These are phyloP conservation scores for Magnolia kwangsiensis DNA, from an alignment of 164 flowering plant species.

Conservation along the genomic window DNA sequence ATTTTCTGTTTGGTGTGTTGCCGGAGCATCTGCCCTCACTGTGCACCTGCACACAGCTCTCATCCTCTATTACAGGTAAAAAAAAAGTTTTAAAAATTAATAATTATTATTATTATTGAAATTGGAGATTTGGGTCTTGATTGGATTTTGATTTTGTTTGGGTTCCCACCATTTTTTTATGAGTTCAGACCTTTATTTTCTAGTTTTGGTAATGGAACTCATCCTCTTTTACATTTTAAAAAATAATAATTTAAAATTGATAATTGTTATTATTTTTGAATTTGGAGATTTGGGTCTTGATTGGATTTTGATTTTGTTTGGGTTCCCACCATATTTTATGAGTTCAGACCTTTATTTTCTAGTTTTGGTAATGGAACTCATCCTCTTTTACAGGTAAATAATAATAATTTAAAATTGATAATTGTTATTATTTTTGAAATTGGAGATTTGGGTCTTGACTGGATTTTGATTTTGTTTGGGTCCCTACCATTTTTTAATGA, in stretches of 20 bases:
- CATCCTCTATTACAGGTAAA: conserved; percentile 45
- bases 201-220: not conserved
- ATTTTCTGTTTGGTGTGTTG: conserved; percentile 51
- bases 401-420: not conserved
- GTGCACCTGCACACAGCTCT: conserved; percentile 36
- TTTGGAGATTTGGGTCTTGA: not conserved
- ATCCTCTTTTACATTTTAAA: not conserved
- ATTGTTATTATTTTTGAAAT: not conserved
- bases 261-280: not conserved
- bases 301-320: not conserved
- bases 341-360: not conserved
- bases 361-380: not conserved
- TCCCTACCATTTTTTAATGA: not conserved
- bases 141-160: not conserved
- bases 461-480: not conserved
- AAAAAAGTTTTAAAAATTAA: not conserved
- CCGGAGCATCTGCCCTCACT: conserved; percentile 47
- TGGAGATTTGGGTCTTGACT: not conserved
- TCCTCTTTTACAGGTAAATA: not conserved
- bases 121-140: not conserved
- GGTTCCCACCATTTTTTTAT: not conserved
- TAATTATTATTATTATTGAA: not conserved
- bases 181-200: not conserved
- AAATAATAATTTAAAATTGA: not conserved
- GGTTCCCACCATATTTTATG: not conserved